A percentile compares a stretch with the other conserved stretches of the same genome.
Evolutionary conservation across 2,329 filamentous ascomycete species (phyloP).

Genomic region (Emmonsia crescens): DNA sequence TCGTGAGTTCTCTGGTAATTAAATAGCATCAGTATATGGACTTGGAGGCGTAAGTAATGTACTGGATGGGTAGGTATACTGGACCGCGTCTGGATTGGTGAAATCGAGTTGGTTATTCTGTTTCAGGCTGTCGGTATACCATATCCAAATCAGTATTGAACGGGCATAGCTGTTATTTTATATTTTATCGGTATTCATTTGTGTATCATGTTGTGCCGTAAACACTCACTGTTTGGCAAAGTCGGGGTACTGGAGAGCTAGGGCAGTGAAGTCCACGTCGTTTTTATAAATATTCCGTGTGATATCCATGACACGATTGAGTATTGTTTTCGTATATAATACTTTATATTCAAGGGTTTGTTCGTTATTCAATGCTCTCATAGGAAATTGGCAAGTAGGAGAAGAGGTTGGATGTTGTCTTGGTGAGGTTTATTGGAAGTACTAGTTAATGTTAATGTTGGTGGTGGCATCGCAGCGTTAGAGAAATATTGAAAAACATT

Average conservation of each 20-base stretch:
- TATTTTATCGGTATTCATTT: background rate
- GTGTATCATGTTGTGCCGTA: slow-evolving; percentile 7
- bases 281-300: slow-evolving; percentile 42
- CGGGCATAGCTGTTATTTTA: slow-evolving; percentile 5
- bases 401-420: background rate
- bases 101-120: slow-evolving; percentile 62
- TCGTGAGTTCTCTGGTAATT: slow-evolving; percentile 55
- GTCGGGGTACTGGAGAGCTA: slow-evolving; percentile 48
- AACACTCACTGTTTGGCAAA: slow-evolving; percentile 48
- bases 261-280: slow-evolving; percentile 50
- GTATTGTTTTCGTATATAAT: background rate
- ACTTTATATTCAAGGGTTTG: background rate
- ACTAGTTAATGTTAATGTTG: too few species aligned
- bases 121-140: slow-evolving; percentile 35
- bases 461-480: background rate
- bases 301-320: slow-evolving; percentile 20
- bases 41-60: background rate
- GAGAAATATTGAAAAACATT: background rate
- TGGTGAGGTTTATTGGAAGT: background rate
- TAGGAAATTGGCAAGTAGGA: background rate
- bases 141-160: slow-evolving; percentile 2
- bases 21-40: background rate
- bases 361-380: background rate
- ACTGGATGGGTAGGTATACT: slow-evolving; percentile 47
- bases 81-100: slow-evolving; percentile 61